Percentiles rank a stretch among this genome's conserved stretches.
These are phyloP conservation scores for Bombardia bombarda DNA, from an alignment of 495 filamentous ascomycete species.

Conservation along the genomic window DNA sequence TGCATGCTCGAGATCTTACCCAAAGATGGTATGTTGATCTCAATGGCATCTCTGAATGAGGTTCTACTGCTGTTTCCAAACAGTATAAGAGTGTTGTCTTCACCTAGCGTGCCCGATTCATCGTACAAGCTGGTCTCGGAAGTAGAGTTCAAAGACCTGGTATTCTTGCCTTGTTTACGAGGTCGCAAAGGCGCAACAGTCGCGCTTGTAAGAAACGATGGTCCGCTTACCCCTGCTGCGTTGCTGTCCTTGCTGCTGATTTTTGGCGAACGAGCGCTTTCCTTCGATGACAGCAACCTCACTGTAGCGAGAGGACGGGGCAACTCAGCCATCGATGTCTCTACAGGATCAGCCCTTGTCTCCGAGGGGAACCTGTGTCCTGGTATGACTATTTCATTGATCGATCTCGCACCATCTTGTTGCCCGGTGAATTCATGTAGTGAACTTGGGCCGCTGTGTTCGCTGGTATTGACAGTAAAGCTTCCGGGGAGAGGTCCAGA, in stretches of 20 bases:
- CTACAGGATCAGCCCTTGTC: too few species aligned
- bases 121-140: constrained; percentile 16
- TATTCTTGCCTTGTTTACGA: constrained; percentile 1
- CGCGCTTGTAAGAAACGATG: background rate
- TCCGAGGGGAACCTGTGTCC: too few species aligned
- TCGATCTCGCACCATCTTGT: too few species aligned
- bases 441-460: too few species aligned
- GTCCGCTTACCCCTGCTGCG: background rate
- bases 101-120: constrained; percentile 4
- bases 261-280: background rate
- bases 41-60: constrained; percentile 20
- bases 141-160: constrained; percentile 13
- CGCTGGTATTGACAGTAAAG: constrained; percentile 19
- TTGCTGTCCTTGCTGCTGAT: too few species aligned
- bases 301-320: constrained; percentile 1
- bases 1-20: constrained; percentile 20
- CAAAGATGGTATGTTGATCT: constrained; percentile 21
- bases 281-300: constrained; percentile 3
- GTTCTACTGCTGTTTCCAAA: constrained; percentile 8
- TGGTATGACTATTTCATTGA: too few species aligned
- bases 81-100: constrained; percentile 2
- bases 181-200: background rate
- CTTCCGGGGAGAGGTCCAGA: constrained; percentile 33
- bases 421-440: too few species aligned
- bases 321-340: too few species aligned